Conservation (phyloP, 2,329 filamentous ascomycete genomes). For the Proliferodiscus dingleyae region DNA sequence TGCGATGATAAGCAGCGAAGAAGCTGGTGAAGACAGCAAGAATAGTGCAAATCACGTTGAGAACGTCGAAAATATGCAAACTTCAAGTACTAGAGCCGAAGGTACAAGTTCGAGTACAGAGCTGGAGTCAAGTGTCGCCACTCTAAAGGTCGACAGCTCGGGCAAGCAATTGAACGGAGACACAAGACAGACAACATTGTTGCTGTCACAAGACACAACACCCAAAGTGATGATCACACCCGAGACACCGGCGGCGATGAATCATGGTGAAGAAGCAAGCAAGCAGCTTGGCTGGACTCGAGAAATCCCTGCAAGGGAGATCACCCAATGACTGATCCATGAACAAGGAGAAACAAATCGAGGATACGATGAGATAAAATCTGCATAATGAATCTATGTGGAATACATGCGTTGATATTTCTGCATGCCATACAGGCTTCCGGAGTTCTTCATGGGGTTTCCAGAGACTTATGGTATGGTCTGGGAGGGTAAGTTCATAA, state of each 20-base stretch:
- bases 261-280: conserved; percentile 17
- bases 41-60: conserved; percentile 25
- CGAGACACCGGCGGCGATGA: conserved; percentile 21
- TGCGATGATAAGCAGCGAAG: conserved; percentile 70
- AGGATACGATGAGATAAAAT: conserved; percentile 14
- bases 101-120: conserved; percentile 4
- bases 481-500: conserved; percentile 9
- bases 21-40: conserved; percentile 38
- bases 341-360: background rate
- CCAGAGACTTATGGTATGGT: background rate
- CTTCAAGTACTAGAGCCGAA: conserved; percentile 9
- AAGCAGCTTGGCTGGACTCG: conserved; percentile 27
- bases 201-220: conserved; percentile 16
- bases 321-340: conserved; percentile 18
- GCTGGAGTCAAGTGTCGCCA: conserved; percentile 26
- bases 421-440: conserved; percentile 14
- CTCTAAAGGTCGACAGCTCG: conserved; percentile 19
- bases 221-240: conserved; percentile 28
- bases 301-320: conserved; percentile 9
- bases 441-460: conserved; percentile 12
- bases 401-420: conserved; percentile 3
- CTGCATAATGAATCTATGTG: conserved; percentile 13
- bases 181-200: conserved; percentile 9
- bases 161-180: background rate
- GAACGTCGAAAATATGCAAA: conserved; percentile 17